A percentile compares a stretch with the other conserved stretches of the same genome.
These are phyloP conservation scores for Paracorniculantispora psalliotae DNA, from an alignment of 2,329 filamentous ascomycete species.

Conservation along the genomic window DNA sequence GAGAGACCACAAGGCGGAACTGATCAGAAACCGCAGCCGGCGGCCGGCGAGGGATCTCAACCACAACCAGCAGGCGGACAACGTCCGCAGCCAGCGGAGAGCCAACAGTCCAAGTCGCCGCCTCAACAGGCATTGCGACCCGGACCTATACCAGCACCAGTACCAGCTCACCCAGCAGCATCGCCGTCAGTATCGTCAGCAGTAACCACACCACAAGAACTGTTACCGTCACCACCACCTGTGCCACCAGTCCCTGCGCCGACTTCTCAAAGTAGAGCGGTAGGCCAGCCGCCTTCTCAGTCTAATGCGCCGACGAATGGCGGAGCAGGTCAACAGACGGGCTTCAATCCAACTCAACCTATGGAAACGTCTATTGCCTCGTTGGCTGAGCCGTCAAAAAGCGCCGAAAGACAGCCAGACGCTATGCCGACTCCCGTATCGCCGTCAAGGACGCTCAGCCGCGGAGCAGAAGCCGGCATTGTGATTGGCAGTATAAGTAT, in stretches of 20 bases:
- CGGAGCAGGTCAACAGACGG: background rate
- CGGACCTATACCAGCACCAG: background rate
- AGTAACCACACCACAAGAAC: background rate
- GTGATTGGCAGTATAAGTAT: slow-evolving; percentile 7
- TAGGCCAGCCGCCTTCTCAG: background rate
- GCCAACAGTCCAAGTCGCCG: background rate
- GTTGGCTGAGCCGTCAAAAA: background rate
- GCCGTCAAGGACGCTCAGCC: background rate
- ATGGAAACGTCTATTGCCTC: background rate
- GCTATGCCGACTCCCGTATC: background rate
- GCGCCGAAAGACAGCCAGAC: background rate
- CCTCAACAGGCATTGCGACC: too few relatives aligned
- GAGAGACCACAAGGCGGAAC: too few relatives aligned
- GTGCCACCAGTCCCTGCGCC: background rate
- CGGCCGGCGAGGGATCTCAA: background rate
- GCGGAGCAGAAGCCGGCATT: slow-evolving; percentile 6
- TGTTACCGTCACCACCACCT: background rate
- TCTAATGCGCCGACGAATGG: background rate
- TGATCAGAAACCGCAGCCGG: too few relatives aligned
- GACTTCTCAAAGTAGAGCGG: background rate
- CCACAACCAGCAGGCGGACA: too few relatives aligned
- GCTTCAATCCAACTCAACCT: background rate
- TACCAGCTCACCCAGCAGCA: background rate
- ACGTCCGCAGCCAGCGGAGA: background rate
- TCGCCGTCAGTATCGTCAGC: background rate